Conservation (phyloP, 495 filamentous ascomycete species). For the Neurospora tetraspora region DNA sequence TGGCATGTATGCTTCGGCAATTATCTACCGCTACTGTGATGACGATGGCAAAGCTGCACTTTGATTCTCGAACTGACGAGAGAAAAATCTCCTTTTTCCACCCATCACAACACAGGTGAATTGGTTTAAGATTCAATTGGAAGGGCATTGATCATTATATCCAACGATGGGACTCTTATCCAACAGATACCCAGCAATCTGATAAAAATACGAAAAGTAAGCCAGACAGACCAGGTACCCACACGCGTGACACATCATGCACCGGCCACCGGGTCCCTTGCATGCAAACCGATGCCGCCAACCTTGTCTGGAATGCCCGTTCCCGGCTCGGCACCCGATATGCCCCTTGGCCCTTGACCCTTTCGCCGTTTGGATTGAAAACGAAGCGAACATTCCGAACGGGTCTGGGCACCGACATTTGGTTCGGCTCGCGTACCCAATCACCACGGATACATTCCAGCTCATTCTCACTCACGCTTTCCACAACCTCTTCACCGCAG, state of each 20-base stretch:
- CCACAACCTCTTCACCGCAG: neutral
- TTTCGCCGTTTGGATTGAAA: neutral
- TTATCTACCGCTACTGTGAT: neutral
- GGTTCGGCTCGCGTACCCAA: neutral
- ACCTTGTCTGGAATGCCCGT: neutral
- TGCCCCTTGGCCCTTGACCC: neutral
- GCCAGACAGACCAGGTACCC: neutral
- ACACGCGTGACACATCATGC: neutral
- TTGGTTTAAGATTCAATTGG: neutral
- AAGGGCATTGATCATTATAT: neutral
- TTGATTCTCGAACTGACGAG: neutral
- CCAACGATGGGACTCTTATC: neutral
- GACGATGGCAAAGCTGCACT: no score
- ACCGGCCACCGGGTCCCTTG: neutral
- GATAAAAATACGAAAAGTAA: no score
- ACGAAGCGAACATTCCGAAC: neutral
- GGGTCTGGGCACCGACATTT: neutral
- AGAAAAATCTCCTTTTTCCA: no score
- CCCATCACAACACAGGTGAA: no score
- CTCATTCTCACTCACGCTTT: neutral
- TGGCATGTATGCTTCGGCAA: neutral
- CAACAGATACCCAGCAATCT: no score
- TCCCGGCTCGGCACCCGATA: neutral
- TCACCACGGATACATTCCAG: neutral
- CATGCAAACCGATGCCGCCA: neutral